These are phyloP conservation scores for Silene noctiflora DNA, from an alignment of 179 eudicot species.

Conservation along the genomic window DNA sequence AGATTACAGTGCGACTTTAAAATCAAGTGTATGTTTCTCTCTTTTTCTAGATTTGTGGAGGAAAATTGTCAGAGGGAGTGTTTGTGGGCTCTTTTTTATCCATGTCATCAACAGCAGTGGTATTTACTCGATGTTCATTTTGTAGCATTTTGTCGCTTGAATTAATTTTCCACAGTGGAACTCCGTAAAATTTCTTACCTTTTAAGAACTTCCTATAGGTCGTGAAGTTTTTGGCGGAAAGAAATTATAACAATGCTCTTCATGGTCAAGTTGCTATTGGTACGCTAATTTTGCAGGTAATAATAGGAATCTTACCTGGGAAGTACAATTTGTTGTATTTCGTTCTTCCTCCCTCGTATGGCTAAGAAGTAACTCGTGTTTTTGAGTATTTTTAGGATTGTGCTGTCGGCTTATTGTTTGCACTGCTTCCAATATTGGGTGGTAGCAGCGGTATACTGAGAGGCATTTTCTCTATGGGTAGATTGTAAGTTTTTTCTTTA, in stretches of 20 bases:
- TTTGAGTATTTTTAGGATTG: slow-evolving; percentile 68
- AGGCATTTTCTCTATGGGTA: slow-evolving; percentile 90
- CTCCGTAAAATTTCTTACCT: slow-evolving; percentile 14
- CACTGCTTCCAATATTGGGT: slow-evolving; percentile 94
- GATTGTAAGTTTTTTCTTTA: slow-evolving; percentile 55
- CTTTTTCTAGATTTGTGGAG: slow-evolving; percentile 76
- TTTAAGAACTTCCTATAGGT: slow-evolving; percentile 43
- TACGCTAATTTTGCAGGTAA: slow-evolving; percentile 91
- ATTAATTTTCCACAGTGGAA: slow-evolving; percentile 4
- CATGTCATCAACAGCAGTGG: slow-evolving; percentile 99
- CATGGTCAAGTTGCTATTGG: slow-evolving; percentile 99
- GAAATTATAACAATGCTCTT: slow-evolving; percentile 67
- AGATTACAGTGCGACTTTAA: neutral
- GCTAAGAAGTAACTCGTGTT: slow-evolving; percentile 8
- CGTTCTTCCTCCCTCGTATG: neutral
- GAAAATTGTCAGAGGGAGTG: slow-evolving; percentile 88
- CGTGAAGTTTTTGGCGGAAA: slow-evolving; percentile 78
- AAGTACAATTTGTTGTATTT: neutral
- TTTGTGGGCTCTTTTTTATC: slow-evolving; percentile 96
- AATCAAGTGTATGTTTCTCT: neutral
- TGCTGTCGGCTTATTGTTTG: slow-evolving; percentile 96
- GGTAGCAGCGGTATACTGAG: slow-evolving; percentile 82
- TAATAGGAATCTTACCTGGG: neutral
- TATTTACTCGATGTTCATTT: slow-evolving; percentile 26
- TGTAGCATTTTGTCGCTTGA: no score